Conservation (phyloP, 257 asterid genomes). For the Lantana camara region DNA sequence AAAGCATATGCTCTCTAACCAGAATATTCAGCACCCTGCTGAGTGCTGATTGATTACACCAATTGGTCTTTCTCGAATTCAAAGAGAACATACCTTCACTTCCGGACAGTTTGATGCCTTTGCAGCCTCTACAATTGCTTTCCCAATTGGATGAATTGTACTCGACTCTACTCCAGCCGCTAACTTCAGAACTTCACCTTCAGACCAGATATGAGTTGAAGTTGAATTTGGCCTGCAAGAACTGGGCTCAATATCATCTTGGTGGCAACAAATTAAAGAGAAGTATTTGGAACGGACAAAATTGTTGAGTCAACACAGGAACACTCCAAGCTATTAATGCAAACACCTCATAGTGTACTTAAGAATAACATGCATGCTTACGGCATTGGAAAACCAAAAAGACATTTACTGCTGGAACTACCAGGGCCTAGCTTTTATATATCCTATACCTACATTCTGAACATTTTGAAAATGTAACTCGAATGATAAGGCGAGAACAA, state of each 20-base stretch:
- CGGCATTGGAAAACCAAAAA: constrained; percentile 6
- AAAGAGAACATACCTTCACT: constrained; percentile 52
- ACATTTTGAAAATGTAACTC: constrained; percentile 3
- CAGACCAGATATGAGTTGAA: constrained; percentile 62
- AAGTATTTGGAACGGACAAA: constrained; percentile 8
- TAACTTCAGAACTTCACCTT: constrained; percentile 73
- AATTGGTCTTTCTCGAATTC: constrained; percentile 6
- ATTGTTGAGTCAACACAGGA: neutral
- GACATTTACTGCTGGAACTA: neutral
- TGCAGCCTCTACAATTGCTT: constrained; percentile 94
- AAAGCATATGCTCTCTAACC: constrained; percentile 8
- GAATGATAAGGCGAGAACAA: constrained; percentile 10
- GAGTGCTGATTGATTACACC: constrained; percentile 16
- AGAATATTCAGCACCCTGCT: constrained; percentile 19
- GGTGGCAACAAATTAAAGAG: constrained; percentile 19
- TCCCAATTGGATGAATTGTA: constrained; percentile 97
- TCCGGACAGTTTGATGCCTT: constrained; percentile 52
- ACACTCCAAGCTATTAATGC: constrained; percentile 11
- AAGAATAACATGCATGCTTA: neutral
- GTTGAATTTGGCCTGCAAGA: constrained; percentile 59
- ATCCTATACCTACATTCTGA: neutral
- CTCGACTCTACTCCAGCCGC: constrained; percentile 97
- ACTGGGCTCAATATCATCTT: constrained; percentile 29
- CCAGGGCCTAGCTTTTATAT: constrained; percentile 13
- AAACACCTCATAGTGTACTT: neutral